A percentile compares a stretch with the other conserved stretches of the same genome.
These are phyloP conservation scores for Irineochytrium annulatum DNA, from an alignment of 192 early-diverging fungal species.

Conservation along the genomic window DNA sequence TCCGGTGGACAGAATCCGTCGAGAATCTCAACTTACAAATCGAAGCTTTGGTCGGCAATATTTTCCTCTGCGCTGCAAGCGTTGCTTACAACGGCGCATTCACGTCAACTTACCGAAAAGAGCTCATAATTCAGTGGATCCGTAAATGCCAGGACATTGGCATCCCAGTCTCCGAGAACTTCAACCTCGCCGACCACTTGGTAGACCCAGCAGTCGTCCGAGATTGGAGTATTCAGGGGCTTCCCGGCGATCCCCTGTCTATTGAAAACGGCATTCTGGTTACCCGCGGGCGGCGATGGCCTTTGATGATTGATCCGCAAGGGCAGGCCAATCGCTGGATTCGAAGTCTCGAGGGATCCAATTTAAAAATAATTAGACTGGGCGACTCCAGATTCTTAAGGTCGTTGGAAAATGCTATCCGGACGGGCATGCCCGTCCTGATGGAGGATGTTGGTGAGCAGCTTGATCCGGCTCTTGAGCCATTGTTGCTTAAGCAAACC, in stretches of 20 bases:
- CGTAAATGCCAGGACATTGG: conserved; percentile 44
- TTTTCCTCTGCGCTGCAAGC: conserved; percentile 51
- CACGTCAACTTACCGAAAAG: conserved; percentile 47
- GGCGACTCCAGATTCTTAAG: conserved; percentile 56
- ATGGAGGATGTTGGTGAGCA: conserved; percentile 63
- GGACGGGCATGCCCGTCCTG: conserved; percentile 54
- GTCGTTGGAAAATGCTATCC: conserved; percentile 58
- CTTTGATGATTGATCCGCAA: conserved; percentile 59
- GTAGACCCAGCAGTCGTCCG: conserved; percentile 53
- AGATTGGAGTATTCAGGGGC: conserved; percentile 61
- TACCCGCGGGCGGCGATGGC: conserved; percentile 52
- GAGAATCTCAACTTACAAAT: conserved; percentile 45
- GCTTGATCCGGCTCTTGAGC: conserved; percentile 59
- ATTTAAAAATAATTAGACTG: conserved; percentile 52
- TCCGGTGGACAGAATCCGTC: conserved; percentile 57
- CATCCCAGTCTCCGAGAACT: conserved; percentile 54
- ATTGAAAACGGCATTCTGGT: conserved; percentile 61
- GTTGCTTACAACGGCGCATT: conserved; percentile 61
- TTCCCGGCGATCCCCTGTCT: conserved; percentile 54
- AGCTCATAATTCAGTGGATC: conserved; percentile 46
- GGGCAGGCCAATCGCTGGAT: conserved; percentile 64
- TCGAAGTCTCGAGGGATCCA: conserved; percentile 46
- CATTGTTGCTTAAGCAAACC: conserved; percentile 57
- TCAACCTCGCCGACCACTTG: conserved; percentile 46
- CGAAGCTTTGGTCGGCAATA: conserved; percentile 52